Conservation (phyloP, 768 basidiomycete species). For the Leccinum olivaceopallidum region DNA sequence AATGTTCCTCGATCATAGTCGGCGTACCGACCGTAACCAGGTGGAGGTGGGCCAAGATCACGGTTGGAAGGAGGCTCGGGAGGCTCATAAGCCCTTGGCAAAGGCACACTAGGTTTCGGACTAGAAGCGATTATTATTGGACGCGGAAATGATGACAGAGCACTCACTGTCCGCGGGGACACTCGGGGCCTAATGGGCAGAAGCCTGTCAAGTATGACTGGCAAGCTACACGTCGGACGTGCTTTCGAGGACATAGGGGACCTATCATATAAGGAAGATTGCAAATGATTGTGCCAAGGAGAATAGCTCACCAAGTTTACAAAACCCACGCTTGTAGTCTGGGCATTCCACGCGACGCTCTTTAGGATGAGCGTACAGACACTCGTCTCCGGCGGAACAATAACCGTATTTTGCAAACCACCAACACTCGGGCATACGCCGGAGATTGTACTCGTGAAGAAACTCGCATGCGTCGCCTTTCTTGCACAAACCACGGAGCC, state of each 20-base stretch:
- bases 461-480: constrained; percentile 99
- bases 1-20: constrained; percentile 60
- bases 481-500: constrained; percentile 96
- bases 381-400: constrained; percentile 96
- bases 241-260: constrained; percentile 86
- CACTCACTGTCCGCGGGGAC: constrained; percentile 86
- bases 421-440: constrained; percentile 99
- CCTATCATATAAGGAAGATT: constrained; percentile 45
- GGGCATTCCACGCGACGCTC: constrained; percentile 92
- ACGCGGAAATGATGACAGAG: constrained; percentile 4
- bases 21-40: constrained; percentile 84
- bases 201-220: constrained; percentile 91
- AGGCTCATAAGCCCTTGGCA: constrained; percentile 72
- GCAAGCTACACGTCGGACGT: constrained; percentile 89
- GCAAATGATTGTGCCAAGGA: constrained; percentile 1
- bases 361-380: constrained; percentile 93
- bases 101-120: constrained; percentile 74
- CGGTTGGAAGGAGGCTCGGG: constrained; percentile 74
- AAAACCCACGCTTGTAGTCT: constrained; percentile 95
- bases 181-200: constrained; percentile 88
- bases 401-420: constrained; percentile 99
- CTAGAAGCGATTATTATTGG: constrained; percentile 39
- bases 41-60: constrained; percentile 88
- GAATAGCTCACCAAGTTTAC: constrained; percentile 72
- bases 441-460: constrained; percentile 96